Conservation (phyloP, 2,329 filamentous ascomycete species). For the Dothideomycetidae sp. region DNA sequence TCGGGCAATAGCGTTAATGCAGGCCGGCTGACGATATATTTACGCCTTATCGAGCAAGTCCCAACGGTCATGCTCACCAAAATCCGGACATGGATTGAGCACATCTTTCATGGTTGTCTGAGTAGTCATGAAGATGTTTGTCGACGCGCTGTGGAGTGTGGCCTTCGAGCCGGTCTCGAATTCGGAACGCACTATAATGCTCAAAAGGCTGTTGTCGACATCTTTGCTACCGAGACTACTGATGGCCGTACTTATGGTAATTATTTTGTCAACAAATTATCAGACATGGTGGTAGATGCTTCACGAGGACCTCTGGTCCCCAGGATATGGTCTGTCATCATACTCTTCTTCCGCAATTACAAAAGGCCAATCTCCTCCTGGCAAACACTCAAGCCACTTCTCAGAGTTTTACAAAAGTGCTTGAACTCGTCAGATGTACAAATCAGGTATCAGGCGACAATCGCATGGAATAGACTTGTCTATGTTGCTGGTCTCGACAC, state of each 20-base stretch:
- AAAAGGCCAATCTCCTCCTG: slow-evolving; percentile 48
- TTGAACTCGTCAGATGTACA: slow-evolving; percentile 64
- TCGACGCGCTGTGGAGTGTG: slow-evolving; percentile 57
- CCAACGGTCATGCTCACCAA: slow-evolving; percentile 56
- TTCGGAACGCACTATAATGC: slow-evolving; percentile 57
- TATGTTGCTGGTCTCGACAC: slow-evolving; percentile 56
- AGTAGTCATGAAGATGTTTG: slow-evolving; percentile 66
- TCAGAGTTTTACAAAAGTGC: slow-evolving; percentile 64
- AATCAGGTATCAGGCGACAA: slow-evolving; percentile 62
- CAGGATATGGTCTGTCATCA: slow-evolving; percentile 74
- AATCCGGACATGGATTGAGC: slow-evolving; percentile 61
- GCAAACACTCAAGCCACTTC: slow-evolving; percentile 54
- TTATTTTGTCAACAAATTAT: slow-evolving; percentile 53
- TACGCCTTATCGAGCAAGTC: slow-evolving; percentile 58
- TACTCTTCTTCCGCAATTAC: slow-evolving; percentile 57
- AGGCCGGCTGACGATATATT: slow-evolving; percentile 65
- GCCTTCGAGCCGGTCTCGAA: slow-evolving; percentile 52
- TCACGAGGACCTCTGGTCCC: slow-evolving; percentile 55
- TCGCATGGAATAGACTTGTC: slow-evolving; percentile 75
- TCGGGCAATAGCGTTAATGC: slow-evolving; percentile 69
- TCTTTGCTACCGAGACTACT: slow-evolving; percentile 39
- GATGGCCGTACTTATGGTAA: slow-evolving; percentile 51
- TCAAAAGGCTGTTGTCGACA: slow-evolving; percentile 50
- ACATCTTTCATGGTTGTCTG: slow-evolving; percentile 69
- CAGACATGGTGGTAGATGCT: slow-evolving; percentile 47